phyloP scores from a whole-genome alignment of 83 land plant genomes.

The Isoetes engelmannii region DNA sequence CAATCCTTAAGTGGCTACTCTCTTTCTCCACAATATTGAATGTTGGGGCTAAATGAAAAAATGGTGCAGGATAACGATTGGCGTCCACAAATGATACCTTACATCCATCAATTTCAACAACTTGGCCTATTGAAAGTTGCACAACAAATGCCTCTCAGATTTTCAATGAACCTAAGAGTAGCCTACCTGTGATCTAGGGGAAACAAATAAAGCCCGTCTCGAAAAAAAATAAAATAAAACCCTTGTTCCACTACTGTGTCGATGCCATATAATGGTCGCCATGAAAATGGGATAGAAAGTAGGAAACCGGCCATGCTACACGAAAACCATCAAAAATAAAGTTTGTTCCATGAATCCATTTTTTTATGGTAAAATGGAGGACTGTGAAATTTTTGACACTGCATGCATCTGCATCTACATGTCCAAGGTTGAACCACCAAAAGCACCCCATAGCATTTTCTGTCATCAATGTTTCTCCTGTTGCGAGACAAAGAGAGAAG shows the following conservation, averaged over 20 bases:
- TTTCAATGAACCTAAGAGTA: constrained; percentile 42
- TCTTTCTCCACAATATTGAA: constrained; percentile 89
- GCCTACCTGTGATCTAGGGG: constrained; percentile 53
- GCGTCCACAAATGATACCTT: constrained; percentile 71
- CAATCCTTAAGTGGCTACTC: constrained; percentile 78
- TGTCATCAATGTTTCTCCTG: no score
- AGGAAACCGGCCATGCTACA: constrained; percentile 48
- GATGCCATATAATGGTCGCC: constrained; percentile 89
- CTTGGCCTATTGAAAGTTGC: constrained; percentile 33
- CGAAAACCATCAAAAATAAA: constrained; percentile 84
- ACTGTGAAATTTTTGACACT: no score
- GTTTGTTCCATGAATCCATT: constrained; percentile 75
- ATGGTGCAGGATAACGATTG: constrained; percentile 96
- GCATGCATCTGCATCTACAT: no score
- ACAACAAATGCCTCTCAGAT: constrained; percentile 38
- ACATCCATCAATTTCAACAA: constrained; percentile 50
- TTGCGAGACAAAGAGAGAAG: no score
- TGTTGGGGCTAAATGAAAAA: constrained; percentile 76
- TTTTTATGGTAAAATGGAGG: constrained; percentile 51
- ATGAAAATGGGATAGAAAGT: constrained; percentile 94
- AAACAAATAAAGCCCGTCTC: no score
- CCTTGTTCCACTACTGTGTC: constrained; percentile 57
- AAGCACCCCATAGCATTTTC: no score
- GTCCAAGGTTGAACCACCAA: no score
- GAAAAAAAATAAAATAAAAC: no score